Evolutionary conservation across 139 green algal genomes (phyloP).

Genomic region (Micractinium sp.): DNA sequence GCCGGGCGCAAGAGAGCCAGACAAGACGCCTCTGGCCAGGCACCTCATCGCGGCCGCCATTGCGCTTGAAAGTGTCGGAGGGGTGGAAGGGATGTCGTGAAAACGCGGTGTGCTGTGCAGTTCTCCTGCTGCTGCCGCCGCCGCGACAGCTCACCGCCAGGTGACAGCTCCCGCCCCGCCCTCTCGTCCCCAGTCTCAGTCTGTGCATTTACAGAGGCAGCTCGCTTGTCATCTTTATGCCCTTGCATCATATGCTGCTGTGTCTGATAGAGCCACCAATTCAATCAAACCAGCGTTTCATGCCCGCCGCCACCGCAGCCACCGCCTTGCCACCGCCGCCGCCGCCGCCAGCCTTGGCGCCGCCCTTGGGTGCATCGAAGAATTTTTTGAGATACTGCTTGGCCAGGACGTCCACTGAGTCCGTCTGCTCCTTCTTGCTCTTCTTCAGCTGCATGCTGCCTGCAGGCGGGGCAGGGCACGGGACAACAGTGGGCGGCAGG

Average conservation of each 20-base stretch:
- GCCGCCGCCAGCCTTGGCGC: conserved; percentile 1
- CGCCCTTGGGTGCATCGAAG: conserved; percentile 13
- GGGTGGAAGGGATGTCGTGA: too few species aligned
- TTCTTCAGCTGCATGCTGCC: conserved; percentile 16
- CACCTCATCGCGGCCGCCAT: neutral
- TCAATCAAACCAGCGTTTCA: conserved; percentile 44
- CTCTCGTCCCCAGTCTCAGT: neutral
- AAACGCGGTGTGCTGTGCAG: neutral
- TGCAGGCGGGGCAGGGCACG: neutral
- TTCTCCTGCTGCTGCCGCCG: neutral
- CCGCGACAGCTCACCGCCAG: neutral
- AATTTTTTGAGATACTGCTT: conserved; percentile 33
- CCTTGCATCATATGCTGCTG: too few species aligned
- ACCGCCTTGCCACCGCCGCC: conserved; percentile 21
- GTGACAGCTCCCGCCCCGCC: neutral
- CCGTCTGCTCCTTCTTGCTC: conserved; percentile 34
- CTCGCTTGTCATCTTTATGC: too few species aligned
- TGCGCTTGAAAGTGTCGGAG: neutral
- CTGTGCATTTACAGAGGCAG: neutral
- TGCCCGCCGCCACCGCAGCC: neutral
- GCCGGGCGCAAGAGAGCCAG: neutral
- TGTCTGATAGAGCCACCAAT: too few species aligned
- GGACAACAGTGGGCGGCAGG: neutral
- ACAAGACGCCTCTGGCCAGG: neutral
- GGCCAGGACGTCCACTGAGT: conserved; percentile 54